Evolutionary conservation across 2,329 filamentous ascomycete species (phyloP), one percentile per base, ranked within the genome.

Genomic region (Fusarium algeriense): DNA sequence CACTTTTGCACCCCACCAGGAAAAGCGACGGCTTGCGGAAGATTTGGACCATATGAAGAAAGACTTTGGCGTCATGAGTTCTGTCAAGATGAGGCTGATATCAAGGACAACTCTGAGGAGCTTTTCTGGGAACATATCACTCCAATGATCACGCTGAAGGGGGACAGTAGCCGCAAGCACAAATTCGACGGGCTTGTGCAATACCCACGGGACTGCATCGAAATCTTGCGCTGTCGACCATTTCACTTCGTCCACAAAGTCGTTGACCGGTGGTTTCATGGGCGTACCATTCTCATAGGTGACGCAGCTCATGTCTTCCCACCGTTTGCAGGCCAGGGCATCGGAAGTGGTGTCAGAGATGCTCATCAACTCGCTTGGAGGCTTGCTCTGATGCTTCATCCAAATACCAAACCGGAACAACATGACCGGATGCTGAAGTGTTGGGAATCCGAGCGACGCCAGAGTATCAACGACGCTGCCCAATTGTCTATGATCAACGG

Each of bases 221-320:
- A 41, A 2, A 23, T 54, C 3, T 15, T 54, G 0, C 50, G 50
- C 3, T 54, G 50, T 6, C 50, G 50, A 0, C 50, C 37, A 10
- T 54, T 54, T 9, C 50, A 54, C 14, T 54, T 54, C 2, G 37
- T 54, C 3, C 50, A 54, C n/a, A 54, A 43, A 4, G 50, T 54
- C 6, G 50, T 53, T 13, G 5, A 41, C 26, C 35, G 35, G 7
- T 53, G 49, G 49, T 53, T 53, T n/a, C 28, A n/a, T 20, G 37
- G 50, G 1, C 8, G 50, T 0, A 43, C 37, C 1, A 43, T 54
- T 5, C 50, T 54, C 14, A 54, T 44, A 15, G 50, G 44, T 7
- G 44, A 46, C 5, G 44, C 44, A 14, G 44, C 44, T 3, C 44
- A 46, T 7, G 44, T 46, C 19, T 54, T 43, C 12, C 37, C 50